Base-by-base conservation (phyloP, 2,329 filamentous ascomycete species). In the Epichloe coenophiala region DNA sequence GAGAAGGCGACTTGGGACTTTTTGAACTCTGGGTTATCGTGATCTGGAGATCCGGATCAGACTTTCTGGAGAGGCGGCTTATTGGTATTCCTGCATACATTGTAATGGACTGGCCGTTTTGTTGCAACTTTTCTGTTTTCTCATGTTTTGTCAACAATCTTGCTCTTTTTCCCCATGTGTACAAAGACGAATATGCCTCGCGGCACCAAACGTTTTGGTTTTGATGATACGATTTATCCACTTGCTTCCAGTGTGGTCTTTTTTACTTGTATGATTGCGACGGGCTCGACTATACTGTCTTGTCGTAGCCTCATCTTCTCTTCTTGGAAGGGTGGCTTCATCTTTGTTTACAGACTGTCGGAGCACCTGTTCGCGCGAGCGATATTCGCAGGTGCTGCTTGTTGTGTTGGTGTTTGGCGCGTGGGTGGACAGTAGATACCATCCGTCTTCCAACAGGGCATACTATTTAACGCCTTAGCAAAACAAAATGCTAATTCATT, bases 161-260 rank as follows among this genome's bases (percentile, higher is more conserved):
- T 46, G 49, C 19, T 33, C 7, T 45, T 37, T 15, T 17, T 50
- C 56, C 48, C 55, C 57, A 46, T 54, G 54, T 59, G 58, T 61
- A 56, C 57, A 61, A 61, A 67, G 64, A 67, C 59, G 63, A 63
- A 60, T 60, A 61, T 56, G 65, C 65, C 65, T 68, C 65, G 63
- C 65, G 65, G 65, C 65, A 64, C 56, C 59, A 59, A 56, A 60
- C 52, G 58, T 52, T 61, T 61, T 58, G 54, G 51, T 57, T 55
- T 61, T 60, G 50, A 48, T 41, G 45, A 36, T 45, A 12, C 13
- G 44, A n/a, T 35, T 45, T 37, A 44, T 43, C 17, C 8, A 23
- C 45, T 39, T 27, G 45, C 27, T 47, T 39, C 31, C 17, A 39
- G 21, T 47, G 36, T 46, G 42, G 56, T 47, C 55, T 55, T 44